Conservation (phyloP, 805 yeast species). For the Cyberlindnera euphorbiae region DNA sequence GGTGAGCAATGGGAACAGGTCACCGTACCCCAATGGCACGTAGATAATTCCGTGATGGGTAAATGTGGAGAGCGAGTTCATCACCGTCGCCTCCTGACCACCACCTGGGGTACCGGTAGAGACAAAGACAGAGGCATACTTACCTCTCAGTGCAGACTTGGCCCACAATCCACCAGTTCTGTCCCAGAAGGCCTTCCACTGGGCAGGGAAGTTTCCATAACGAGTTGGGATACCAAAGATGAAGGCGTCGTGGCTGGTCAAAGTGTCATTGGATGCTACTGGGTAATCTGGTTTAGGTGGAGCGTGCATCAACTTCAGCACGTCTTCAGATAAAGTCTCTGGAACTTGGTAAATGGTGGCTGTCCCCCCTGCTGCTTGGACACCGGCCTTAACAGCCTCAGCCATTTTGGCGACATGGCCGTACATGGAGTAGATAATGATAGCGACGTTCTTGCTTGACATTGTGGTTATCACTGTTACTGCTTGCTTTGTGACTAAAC, state of each 20-base stretch:
- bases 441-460: slow-evolving; percentile 1
- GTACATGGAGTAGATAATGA: slow-evolving; percentile 69
- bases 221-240: slow-evolving; percentile 79
- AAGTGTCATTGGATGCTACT: slow-evolving; percentile 49
- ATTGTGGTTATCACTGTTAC: neutral
- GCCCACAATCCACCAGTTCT: slow-evolving; percentile 76
- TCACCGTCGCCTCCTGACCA: slow-evolving; percentile 69
- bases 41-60: slow-evolving; percentile 73
- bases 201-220: slow-evolving; percentile 72
- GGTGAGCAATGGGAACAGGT: slow-evolving; percentile 49
- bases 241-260: slow-evolving; percentile 65
- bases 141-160: slow-evolving; percentile 59
- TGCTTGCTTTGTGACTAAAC: no score
- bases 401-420: slow-evolving; percentile 74
- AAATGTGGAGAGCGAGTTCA: slow-evolving; percentile 51
- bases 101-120: slow-evolving; percentile 72
- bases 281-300: slow-evolving; percentile 56
- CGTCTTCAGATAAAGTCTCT: slow-evolving; percentile 65
- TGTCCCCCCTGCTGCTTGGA: slow-evolving; percentile 60
- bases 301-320: slow-evolving; percentile 62
- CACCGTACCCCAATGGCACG: slow-evolving; percentile 70
- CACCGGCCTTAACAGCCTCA: slow-evolving; percentile 62
- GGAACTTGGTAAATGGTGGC: slow-evolving; percentile 77
- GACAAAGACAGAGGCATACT: slow-evolving; percentile 61
- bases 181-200: slow-evolving; percentile 73